A percentile compares a stretch with the other conserved stretches of the same genome.
Evolutionary conservation across 1,139 yeast species (phyloP).

Genomic region (Pichia sp.): DNA sequence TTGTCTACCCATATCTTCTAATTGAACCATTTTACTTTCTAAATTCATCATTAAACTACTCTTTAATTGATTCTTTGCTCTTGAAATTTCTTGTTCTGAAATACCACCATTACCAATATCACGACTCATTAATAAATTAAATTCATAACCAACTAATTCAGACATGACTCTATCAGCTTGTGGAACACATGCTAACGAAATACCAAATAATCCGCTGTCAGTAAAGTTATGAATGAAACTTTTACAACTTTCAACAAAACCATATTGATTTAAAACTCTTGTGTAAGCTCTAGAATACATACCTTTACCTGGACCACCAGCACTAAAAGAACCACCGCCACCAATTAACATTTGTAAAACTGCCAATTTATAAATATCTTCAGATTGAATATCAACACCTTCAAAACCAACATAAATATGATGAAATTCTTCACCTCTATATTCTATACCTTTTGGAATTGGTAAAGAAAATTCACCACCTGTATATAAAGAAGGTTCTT

Average conservation of each 20-base stretch:
- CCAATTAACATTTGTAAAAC: conserved; percentile 89
- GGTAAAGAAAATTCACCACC: conserved; percentile 79
- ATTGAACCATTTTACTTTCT: conserved; percentile 83
- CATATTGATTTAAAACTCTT: conserved; percentile 83
- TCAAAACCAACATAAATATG: conserved; percentile 87
- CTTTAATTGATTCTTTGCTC: conserved; percentile 89
- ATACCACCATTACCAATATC: conserved; percentile 57
- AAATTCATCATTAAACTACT: conserved; percentile 89
- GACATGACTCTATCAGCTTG: conserved; percentile 80
- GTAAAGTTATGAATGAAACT: conserved; percentile 87
- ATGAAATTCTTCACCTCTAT: conserved; percentile 67
- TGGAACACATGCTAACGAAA: conserved; percentile 78
- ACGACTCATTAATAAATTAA: conserved; percentile 52
- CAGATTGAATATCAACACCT: conserved; percentile 76
- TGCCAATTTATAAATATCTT: conserved; percentile 87
- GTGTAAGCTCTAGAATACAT: conserved; percentile 95
- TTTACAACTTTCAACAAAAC: conserved; percentile 83
- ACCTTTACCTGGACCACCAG: conserved; percentile 99
- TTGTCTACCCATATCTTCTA: conserved; percentile 95
- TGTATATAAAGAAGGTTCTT: conserved; percentile 53
- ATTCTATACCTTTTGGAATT: conserved; percentile 61
- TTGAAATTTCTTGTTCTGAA: conserved; percentile 62
- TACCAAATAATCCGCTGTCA: conserved; percentile 88
- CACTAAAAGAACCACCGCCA: conserved; percentile 95
- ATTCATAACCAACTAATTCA: conserved; percentile 73